These are phyloP conservation scores for Plasmodium chabaudi DNA, from an alignment of 169 alveolate genomes.

Conservation along the genomic window DNA sequence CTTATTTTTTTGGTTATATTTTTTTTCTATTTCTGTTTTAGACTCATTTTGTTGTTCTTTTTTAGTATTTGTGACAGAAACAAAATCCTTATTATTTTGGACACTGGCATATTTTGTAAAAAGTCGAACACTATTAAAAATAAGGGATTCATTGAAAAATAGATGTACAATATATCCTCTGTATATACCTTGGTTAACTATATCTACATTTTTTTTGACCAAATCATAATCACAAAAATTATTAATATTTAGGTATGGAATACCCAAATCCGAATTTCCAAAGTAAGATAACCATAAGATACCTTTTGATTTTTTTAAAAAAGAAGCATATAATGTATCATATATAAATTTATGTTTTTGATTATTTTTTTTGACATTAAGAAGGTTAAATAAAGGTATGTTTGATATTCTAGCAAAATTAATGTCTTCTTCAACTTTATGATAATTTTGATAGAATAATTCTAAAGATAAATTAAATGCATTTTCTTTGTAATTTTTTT, in stretches of 20 bases:
- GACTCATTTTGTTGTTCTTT: not conserved
- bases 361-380: constrained; percentile 71
- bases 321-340: constrained; percentile 82
- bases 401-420: constrained; percentile 81
- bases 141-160: constrained; percentile 82
- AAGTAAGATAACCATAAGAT: constrained; percentile 77
- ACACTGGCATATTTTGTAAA: constrained; percentile 78
- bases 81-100: not conserved
- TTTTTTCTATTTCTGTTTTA: not conserved
- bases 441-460: constrained; percentile 77
- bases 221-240: constrained; percentile 83
- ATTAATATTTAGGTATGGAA: constrained; percentile 76
- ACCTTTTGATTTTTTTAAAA: constrained; percentile 80
- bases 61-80: not conserved
- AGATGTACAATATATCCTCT: constrained; percentile 84
- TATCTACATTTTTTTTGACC: constrained; percentile 63
- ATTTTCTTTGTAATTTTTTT: constrained; percentile 19
- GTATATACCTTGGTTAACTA: constrained; percentile 79
- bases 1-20: not conserved
- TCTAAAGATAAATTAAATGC: constrained; percentile 79
- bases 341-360: constrained; percentile 79
- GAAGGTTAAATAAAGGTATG: constrained; percentile 77
- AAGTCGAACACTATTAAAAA: constrained; percentile 80
- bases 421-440: constrained; percentile 79
- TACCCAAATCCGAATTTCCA: constrained; percentile 76